Evolutionary conservation across 1,139 yeast species (phyloP), one percentile per base, ranked within the genome.

Genomic region (Zygotorulaspora mrakii): DNA sequence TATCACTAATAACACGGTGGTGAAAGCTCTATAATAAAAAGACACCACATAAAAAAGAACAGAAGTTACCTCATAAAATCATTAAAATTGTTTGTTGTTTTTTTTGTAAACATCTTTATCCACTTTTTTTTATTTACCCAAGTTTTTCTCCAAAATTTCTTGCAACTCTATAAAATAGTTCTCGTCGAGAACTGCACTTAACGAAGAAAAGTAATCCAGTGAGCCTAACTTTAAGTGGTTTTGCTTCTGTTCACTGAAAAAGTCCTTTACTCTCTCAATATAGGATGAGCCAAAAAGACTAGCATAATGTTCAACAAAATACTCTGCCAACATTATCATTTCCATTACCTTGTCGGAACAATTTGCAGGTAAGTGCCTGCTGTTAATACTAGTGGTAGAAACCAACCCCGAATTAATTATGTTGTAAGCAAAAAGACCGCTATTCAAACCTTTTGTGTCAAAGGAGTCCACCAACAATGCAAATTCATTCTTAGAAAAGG

Each of bases 401-500:
- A 43, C 43, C 29, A 45, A 34, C 8, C 57, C 55, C 3, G 55
- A 54, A 33, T 54, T 48, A 13, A 50, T 40, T 7, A 55, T 43
- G 31, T 47, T 46, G 45, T 49, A 54, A 37, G 44, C 49, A 31
- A 47, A 53, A 13, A 54, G 28, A 12, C 54, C 46, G 14, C 39
- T 30, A 17, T 34, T 33, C 29, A 43, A 17, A 5, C 45, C 45
- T 7, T 40, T 37, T 14, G 25, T 33, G 13, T 27, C 27, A 17
- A 43, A 34, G 29, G 34, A 8, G 12, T 38, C 26, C 2, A 36
- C 35, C 22, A 43, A 28, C n/a, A 33, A 33, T 8, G 58, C 49
- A 36, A 79, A 63, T 59, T 82, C 88, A 2, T 62, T 62, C 10
- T 54, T 47, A 1, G 74, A 66, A 14, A 81, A 70, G 5, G 77